A percentile compares a stretch with the other conserved stretches of the same genome.
Conservation (phyloP, 768 basidiomycete genomes). For the Hygrophorus pudorinus region DNA sequence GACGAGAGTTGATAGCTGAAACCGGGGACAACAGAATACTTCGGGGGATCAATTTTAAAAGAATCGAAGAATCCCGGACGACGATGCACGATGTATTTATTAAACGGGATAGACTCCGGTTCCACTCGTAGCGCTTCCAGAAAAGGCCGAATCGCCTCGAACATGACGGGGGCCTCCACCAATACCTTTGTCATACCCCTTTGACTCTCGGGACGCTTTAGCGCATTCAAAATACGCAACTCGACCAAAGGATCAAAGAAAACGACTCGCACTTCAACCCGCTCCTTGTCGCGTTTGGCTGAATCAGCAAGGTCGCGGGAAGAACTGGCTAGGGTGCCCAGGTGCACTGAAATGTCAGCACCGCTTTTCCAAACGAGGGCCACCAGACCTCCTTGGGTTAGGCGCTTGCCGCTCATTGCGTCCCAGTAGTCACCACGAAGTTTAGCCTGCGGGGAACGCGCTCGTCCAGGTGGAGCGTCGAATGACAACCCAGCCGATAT, state of each 20-base stretch:
- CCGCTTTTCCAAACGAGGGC: slow-evolving; percentile 42
- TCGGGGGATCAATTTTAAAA: slow-evolving; percentile 37
- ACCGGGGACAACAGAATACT: slow-evolving; percentile 40
- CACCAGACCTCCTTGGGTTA: slow-evolving; percentile 54
- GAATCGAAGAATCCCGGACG: slow-evolving; percentile 23
- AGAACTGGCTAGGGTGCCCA: slow-evolving; percentile 42
- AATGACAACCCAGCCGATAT: slow-evolving; percentile 37
- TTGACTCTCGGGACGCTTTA: slow-evolving; percentile 13
- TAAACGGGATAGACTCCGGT: slow-evolving; percentile 49
- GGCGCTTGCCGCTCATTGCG: slow-evolving; percentile 43
- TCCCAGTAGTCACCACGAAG: slow-evolving; percentile 53
- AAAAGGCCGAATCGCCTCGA: slow-evolving; percentile 59
- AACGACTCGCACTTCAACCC: slow-evolving; percentile 37
- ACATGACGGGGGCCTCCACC: slow-evolving; percentile 57
- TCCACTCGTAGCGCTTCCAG: slow-evolving; percentile 49
- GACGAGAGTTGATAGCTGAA: slow-evolving; percentile 49
- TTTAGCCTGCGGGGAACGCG: slow-evolving; percentile 28
- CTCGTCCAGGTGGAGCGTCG: slow-evolving; percentile 46
- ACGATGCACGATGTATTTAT: slow-evolving; percentile 40
- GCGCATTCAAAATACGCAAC: slow-evolving; percentile 28
- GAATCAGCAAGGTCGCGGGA: slow-evolving; percentile 35
- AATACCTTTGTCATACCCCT: slow-evolving; percentile 26
- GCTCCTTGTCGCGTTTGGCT: slow-evolving; percentile 21
- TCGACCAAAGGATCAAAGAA: slow-evolving; percentile 59
- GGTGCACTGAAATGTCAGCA: slow-evolving; percentile 30